Evolutionary conservation across 345 rosid genomes (phyloP).

Genomic region (Hibiscus tridactylites): DNA sequence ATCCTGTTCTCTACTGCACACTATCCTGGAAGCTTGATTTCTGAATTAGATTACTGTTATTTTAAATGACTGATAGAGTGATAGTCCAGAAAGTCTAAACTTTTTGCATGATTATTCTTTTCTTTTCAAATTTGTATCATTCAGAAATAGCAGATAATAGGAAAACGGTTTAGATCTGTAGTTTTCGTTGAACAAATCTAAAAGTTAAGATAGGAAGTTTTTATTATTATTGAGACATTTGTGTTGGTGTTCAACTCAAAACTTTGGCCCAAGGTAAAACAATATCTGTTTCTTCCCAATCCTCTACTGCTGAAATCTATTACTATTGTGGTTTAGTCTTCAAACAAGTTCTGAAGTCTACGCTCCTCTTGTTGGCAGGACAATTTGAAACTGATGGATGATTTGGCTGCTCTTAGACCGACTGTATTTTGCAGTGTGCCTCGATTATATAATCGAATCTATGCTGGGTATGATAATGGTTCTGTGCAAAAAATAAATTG

Average conservation of each 20-base stretch:
- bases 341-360: background rate
- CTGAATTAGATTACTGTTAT: background rate
- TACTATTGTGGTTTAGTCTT: background rate
- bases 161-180: background rate
- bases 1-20: background rate
- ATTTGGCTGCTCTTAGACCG: slow-evolving; percentile 71
- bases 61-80: background rate
- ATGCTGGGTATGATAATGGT: slow-evolving; percentile 53
- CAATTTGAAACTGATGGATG: slow-evolving; percentile 76
- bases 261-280: background rate
- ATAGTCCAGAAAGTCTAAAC: background rate
- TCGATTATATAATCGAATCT: slow-evolving; percentile 76
- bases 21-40: background rate
- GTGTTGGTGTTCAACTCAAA: background rate
- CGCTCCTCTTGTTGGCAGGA: slow-evolving; percentile 42
- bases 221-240: too few relatives aligned
- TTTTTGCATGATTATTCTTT: background rate
- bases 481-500: slow-evolving; percentile 3
- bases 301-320: background rate
- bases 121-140: background rate
- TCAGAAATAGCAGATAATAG: background rate
- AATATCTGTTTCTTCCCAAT: background rate
- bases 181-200: background rate
- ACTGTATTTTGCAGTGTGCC: slow-evolving; percentile 92
- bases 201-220: background rate